A percentile compares a stretch with the other conserved stretches of the same genome.
phyloP scores from a whole-genome alignment of 257 asterid species.

The Solanum corneliomulleri region DNA sequence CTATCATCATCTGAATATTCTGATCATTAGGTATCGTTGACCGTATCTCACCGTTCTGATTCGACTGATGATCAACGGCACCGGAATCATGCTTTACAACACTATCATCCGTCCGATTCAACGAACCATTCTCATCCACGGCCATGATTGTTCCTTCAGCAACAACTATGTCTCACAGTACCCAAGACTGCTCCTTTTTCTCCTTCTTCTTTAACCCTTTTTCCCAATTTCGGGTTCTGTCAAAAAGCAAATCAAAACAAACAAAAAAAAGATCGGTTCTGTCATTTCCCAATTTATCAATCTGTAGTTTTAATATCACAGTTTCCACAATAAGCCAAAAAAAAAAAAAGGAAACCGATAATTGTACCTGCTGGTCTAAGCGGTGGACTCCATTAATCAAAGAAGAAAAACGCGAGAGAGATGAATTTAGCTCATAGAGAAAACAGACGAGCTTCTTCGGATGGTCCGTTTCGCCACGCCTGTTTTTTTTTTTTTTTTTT shows the following conservation, averaged over 20 bases:
- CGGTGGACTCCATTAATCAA: background rate
- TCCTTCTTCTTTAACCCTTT: background rate
- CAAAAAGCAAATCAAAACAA: background rate
- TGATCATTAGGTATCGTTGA: background rate
- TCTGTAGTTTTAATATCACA: background rate
- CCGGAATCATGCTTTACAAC: background rate
- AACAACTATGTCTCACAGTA: background rate
- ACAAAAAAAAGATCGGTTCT: background rate
- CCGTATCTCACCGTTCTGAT: background rate
- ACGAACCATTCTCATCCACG: slow-evolving; percentile 9
- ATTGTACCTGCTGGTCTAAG: background rate
- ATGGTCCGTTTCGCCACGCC: background rate
- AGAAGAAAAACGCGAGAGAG: background rate
- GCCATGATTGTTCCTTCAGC: slow-evolving; percentile 6
- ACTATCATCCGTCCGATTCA: background rate
- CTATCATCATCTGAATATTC: background rate
- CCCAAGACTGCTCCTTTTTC: background rate
- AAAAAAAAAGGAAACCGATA: background rate
- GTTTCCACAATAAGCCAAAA: background rate
- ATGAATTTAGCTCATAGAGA: background rate
- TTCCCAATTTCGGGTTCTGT: background rate
- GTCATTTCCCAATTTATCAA: background rate
- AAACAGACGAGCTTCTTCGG: background rate
- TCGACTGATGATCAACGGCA: background rate
- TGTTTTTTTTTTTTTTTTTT: background rate